Evolutionary conservation across 2,329 filamentous ascomycete genomes (phyloP).

Genomic region (Colletotrichum tabaci): DNA sequence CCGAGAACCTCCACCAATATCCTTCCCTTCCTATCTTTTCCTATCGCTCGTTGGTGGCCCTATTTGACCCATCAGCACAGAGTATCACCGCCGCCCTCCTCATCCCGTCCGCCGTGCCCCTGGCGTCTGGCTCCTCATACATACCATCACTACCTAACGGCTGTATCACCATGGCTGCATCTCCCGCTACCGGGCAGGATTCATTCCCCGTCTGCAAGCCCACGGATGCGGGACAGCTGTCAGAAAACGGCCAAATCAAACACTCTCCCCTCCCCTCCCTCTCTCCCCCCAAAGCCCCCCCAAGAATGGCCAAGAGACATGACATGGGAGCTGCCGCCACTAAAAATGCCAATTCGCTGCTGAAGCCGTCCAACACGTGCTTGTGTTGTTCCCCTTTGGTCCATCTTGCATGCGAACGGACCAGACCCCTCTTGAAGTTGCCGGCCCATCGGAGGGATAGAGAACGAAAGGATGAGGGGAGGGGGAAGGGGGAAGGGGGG

Average conservation of each 20-base stretch:
- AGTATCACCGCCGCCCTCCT: not conserved
- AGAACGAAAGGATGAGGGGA: no score
- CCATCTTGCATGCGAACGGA: not conserved
- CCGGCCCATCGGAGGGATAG: not conserved
- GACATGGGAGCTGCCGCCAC: slow-evolving; percentile 14
- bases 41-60: not conserved
- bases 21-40: not conserved
- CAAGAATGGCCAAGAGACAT: slow-evolving; percentile 4
- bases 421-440: slow-evolving; percentile 5
- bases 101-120: no score
- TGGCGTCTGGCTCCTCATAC: not conserved
- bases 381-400: no score
- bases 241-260: slow-evolving; percentile 5
- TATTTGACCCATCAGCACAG: no score
- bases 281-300: no score
- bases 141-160: not conserved
- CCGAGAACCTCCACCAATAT: not conserved
- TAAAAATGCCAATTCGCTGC: not conserved
- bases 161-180: not conserved
- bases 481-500: no score
- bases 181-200: not conserved
- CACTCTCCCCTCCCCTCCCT: no score
- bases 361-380: not conserved
- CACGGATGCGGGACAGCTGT: slow-evolving; percentile 8
- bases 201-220: not conserved